Percentiles rank a stretch among this genome's conserved stretches.
These are phyloP conservation scores for Colletotrichum magnum DNA, from an alignment of 2,329 filamentous ascomycete genomes.

Conservation along the genomic window DNA sequence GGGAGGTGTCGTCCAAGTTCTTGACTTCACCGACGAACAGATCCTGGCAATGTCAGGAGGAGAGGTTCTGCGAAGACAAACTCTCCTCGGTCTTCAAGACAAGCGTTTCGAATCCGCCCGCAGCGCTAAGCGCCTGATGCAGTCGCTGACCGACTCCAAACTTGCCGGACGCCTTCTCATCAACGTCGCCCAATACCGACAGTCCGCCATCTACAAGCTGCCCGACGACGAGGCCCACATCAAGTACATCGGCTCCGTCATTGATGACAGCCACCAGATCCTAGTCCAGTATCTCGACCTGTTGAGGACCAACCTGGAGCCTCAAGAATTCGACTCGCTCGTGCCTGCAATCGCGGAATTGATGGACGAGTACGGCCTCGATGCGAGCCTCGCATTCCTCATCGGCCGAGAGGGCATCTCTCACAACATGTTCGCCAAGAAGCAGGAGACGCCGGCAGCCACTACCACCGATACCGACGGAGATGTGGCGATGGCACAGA, in stretches of 20 bases:
- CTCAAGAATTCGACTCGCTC: constrained; percentile 81
- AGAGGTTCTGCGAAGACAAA: constrained; percentile 82
- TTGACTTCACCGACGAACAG: constrained; percentile 90
- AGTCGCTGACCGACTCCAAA: constrained; percentile 81
- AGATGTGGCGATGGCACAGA: constrained; percentile 64
- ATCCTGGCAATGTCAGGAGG: constrained; percentile 91
- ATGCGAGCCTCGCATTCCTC: constrained; percentile 86
- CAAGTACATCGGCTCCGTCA: constrained; percentile 88
- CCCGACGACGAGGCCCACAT: constrained; percentile 83
- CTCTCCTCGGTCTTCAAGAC: constrained; percentile 84
- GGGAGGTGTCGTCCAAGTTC: constrained; percentile 91
- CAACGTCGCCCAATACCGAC: constrained; percentile 89
- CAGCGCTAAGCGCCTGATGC: constrained; percentile 85
- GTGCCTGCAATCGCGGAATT: constrained; percentile 83
- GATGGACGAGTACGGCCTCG: constrained; percentile 83
- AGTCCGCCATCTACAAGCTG: constrained; percentile 84
- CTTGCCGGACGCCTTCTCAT: constrained; percentile 89
- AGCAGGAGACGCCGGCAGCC: constrained; percentile 43
- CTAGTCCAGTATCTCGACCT: constrained; percentile 92
- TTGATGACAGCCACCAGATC: constrained; percentile 91
- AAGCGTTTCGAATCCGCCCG: constrained; percentile 81
- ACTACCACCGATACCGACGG: constrained; percentile 65
- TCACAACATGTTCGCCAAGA: constrained; percentile 67
- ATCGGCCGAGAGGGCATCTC: constrained; percentile 83
- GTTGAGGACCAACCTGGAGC: constrained; percentile 82